These are phyloP conservation scores for Linnemannia zychae DNA, from an alignment of 192 early-diverging fungal species.

Conservation along the genomic window DNA sequence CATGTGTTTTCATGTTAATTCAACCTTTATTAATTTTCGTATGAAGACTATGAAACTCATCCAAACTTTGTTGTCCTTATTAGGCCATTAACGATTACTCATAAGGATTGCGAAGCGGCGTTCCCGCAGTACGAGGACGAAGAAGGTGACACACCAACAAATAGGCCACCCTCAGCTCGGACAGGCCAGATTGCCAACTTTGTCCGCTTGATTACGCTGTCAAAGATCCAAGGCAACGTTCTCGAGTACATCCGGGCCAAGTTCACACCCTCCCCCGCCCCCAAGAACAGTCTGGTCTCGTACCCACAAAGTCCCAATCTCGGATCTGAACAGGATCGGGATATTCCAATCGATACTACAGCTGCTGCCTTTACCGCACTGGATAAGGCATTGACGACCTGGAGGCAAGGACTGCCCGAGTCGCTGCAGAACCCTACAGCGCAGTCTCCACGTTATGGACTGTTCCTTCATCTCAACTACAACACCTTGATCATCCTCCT, in stretches of 20 bases:
- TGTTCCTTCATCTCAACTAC: slow-evolving; percentile 63
- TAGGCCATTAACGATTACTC: slow-evolving; percentile 64
- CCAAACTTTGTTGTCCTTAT: slow-evolving; percentile 51
- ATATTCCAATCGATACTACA: slow-evolving; percentile 27
- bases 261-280: neutral
- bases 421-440: slow-evolving; percentile 56
- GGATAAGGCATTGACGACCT: slow-evolving; percentile 49
- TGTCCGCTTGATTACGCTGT: slow-evolving; percentile 34
- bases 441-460: slow-evolving; percentile 30
- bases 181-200: slow-evolving; percentile 26
- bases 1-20: neutral
- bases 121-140: slow-evolving; percentile 59
- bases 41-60: neutral
- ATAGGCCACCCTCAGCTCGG: neutral
- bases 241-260: slow-evolving; percentile 37
- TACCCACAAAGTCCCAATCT: neutral
- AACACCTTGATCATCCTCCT: slow-evolving; percentile 67
- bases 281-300: neutral
- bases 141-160: neutral
- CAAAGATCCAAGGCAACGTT: slow-evolving; percentile 49
- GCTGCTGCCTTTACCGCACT: slow-evolving; percentile 28
- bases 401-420: slow-evolving; percentile 61
- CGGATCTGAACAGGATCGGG: slow-evolving; percentile 1
- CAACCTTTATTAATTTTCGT: neutral
- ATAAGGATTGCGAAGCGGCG: slow-evolving; percentile 65